Percentiles rank a stretch among this genome's conserved stretches.
Conservation (phyloP, 768 basidiomycete genomes). For the Lactifluus subvellereus region DNA sequence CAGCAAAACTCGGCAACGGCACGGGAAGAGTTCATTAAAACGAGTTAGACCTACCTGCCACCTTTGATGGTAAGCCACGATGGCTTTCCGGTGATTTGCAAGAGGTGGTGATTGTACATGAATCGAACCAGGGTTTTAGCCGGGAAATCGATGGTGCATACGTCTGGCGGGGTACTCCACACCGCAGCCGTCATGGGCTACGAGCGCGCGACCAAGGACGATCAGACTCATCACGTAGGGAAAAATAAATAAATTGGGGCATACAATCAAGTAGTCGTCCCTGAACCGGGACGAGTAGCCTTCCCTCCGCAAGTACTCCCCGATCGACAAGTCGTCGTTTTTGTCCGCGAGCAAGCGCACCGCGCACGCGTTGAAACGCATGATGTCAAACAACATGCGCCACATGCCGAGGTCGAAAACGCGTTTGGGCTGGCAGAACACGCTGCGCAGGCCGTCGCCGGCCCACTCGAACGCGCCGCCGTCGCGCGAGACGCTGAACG, state of each 20-base stretch:
- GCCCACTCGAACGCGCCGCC: constrained; percentile 71
- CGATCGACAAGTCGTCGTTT: constrained; percentile 37
- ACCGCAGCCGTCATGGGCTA: constrained; percentile 75
- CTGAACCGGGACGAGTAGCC: constrained; percentile 63
- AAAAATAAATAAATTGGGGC: constrained; percentile 24
- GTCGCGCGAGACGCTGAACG: constrained; percentile 72
- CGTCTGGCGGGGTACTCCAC: constrained; percentile 72
- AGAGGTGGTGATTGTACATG: constrained; percentile 67
- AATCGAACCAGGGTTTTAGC: constrained; percentile 65
- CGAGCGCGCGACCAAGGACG: not conserved
- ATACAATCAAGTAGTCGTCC: constrained; percentile 70
- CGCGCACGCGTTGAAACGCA: constrained; percentile 69
- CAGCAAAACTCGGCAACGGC: not conserved
- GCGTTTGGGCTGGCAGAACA: constrained; percentile 64
- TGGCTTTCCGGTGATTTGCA: constrained; percentile 65
- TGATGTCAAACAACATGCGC: constrained; percentile 64
- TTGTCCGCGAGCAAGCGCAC: constrained; percentile 38
- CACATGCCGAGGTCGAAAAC: constrained; percentile 62
- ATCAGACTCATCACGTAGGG: not conserved
- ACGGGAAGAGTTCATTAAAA: constrained; percentile 31
- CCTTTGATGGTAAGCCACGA: constrained; percentile 68
- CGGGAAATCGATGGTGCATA: constrained; percentile 65
- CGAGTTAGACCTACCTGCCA: constrained; percentile 47
- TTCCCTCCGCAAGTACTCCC: constrained; percentile 53
- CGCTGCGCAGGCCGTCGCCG: constrained; percentile 50